Evolutionary conservation across 1,284 basidiomycete genomes (phyloP), one percentile per base, ranked within the genome.

Genomic region (Cystobasidiaceae sp.): DNA sequence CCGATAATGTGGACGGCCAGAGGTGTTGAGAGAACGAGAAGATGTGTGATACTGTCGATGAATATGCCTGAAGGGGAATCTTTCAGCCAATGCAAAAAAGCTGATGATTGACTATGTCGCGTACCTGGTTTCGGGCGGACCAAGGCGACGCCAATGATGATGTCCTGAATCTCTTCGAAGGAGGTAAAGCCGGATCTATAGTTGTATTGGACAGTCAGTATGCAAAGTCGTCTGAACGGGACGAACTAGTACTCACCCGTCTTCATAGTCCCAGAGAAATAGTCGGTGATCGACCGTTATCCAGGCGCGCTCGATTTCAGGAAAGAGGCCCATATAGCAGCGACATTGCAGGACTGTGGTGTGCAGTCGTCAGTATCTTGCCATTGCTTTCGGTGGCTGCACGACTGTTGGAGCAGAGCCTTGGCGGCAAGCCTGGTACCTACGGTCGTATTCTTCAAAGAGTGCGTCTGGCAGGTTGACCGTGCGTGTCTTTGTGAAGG

Each of bases 221-320:
- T 59, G 54, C 19, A 32, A 39, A 52, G 34, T 27, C 37, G 50
- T 34, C 59, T n/a, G 6, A 37, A 27, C 33, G 51, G 37, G 25
- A 32, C 30, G 19, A 23, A 32, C 34, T 21, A 17, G 33, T 25
- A 81, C 85, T 68, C 73, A 91, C 87, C 90, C 90, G 74, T 96
- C 90, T 54, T 86, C 80, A 77, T 97, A 99, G 77, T 97, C 91
- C 96, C 96, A 98, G 28, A 99, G 80, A 74, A 96, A 92, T 43
- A 99, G 81, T 73, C 90, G 89, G 77, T 94, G 87, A 79, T 97
- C 92, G 68, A 97, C 88, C 9, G 90, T 87, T 71, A 97, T 89
- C 91, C 93, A 99, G 0, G 90, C 93, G 54, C 93, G 84, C 71
- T 92, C 90, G 69, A 98, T 90, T 72, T 93, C 90, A 32, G 93